Evolutionary conservation across 78 protist species (phyloP).

Genomic region (Protostelium mycophagum): DNA sequence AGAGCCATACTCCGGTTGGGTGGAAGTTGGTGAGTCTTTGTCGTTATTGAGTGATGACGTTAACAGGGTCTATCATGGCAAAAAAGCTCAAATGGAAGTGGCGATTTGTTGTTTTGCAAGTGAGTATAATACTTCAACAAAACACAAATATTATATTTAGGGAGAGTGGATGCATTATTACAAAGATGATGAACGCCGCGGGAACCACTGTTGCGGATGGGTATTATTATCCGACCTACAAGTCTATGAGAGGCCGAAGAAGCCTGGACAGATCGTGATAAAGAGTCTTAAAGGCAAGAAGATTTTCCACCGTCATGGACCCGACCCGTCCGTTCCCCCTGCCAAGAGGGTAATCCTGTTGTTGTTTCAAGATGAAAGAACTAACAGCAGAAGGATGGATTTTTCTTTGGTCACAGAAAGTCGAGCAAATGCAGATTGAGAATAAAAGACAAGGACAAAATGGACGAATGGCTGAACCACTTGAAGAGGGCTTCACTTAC

Average conservation of each 20-base stretch:
- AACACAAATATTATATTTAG: no score
- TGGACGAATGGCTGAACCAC: not conserved
- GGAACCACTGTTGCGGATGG: not conserved
- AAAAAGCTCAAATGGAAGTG: not conserved
- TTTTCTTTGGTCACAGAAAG: not conserved
- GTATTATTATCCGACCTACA: not conserved
- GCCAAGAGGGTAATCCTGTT: not conserved
- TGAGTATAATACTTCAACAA: no score
- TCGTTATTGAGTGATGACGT: not conserved
- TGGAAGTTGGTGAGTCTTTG: not conserved
- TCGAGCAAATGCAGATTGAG: not conserved
- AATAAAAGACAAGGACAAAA: not conserved
- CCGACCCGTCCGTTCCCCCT: not conserved
- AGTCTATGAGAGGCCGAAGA: not conserved
- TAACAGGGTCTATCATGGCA: not conserved
- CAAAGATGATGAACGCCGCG: not conserved
- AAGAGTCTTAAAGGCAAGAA: not conserved
- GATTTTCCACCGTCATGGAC: not conserved
- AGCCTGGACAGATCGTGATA: not conserved
- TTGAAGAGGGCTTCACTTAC: not conserved
- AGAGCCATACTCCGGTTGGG: not conserved
- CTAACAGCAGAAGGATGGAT: not conserved
- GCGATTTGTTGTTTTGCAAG: not conserved
- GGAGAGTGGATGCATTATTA: not conserved
- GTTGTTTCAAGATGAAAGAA: not conserved